Conservation (phyloP, 1,284 basidiomycete species). For the Erythrobasidium hasegawianum region DNA sequence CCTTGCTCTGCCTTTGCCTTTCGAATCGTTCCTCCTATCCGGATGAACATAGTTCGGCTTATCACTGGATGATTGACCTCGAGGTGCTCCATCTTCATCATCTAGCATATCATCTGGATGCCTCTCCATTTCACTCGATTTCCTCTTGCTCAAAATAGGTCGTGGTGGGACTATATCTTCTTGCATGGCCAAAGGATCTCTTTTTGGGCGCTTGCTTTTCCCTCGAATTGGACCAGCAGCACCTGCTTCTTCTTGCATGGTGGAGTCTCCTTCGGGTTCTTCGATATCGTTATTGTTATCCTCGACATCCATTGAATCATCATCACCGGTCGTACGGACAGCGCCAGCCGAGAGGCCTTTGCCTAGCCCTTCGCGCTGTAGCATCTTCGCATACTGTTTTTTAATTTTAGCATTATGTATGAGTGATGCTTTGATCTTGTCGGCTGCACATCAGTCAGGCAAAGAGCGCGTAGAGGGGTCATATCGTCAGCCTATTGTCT, state of each 20-base stretch:
- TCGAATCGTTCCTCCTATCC: background rate
- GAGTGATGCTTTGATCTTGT: conserved; percentile 55
- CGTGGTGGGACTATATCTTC: conserved; percentile 1
- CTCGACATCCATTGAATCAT: background rate
- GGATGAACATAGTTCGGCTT: conserved; percentile 8
- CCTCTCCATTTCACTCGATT: conserved; percentile 19
- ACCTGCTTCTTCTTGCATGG: background rate
- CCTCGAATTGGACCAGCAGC: background rate
- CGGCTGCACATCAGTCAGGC: too few species aligned
- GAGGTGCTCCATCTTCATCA: background rate
- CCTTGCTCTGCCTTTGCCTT: background rate
- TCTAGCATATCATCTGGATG: conserved; percentile 24
- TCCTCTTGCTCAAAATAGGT: conserved; percentile 26
- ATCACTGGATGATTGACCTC: background rate
- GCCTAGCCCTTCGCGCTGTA: conserved; percentile 51
- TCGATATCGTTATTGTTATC: background rate
- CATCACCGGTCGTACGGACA: background rate
- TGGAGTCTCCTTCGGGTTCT: background rate
- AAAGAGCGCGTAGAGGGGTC: too few species aligned
- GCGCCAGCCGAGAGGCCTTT: too few species aligned
- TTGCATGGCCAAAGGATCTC: background rate
- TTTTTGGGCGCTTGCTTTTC: background rate
- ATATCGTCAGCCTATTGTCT: background rate
- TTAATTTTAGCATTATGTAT: conserved; percentile 56
- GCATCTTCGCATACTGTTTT: conserved; percentile 53